Evolutionary conservation across 495 filamentous ascomycete genomes (phyloP), one percentile per base, ranked within the genome.

Genomic region (Antarctomyces pellizariae): DNA sequence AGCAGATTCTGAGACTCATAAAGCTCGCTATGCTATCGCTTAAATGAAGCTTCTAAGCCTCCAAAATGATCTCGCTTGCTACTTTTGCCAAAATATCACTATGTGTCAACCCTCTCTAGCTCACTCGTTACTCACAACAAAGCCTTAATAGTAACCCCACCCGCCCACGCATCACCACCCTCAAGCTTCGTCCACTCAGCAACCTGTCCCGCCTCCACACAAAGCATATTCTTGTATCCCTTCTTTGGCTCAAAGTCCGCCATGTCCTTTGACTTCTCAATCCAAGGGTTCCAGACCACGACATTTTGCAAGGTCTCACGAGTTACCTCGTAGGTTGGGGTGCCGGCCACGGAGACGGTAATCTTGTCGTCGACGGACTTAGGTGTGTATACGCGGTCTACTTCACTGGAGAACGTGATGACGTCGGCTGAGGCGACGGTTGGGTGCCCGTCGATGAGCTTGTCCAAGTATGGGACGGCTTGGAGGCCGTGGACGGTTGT

Each of bases 231-330:
- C 53, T 75, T 73, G 49, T 70, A 93, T 13, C 78, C 86, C 31
- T 80, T 76, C 39, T 79, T 70, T 3, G 84, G 84, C 24, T 60
- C 67, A 49, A 99, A 92, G 41, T 99, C 86, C 18, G 54, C 69
- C 59, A 95, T 83, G 0, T 59, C 61, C 36, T 59, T 60, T 5
- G 75, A 72, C 48, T 83, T 84, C 29, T 78, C 75, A 16, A 58
- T 57, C 82, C 86, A 93, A 3, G 89, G 89, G 47, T 99, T 99
- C 89, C 89, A 99, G 2, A 99, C 77, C 2, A 92, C 83, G 17
- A 82, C 71, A 28, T 95, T 77, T 29, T 53, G 52, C 30, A 99
- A 53, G 39, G 72, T 79, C 47, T 91, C 75, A 21, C 89, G 62
- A 10, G 65, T 61, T 16, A 93, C 54, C 12, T 62, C 64, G 51